These are phyloP conservation scores for Aspergillus persii DNA, from an alignment of 2,329 filamentous ascomycete genomes.

Conservation along the genomic window DNA sequence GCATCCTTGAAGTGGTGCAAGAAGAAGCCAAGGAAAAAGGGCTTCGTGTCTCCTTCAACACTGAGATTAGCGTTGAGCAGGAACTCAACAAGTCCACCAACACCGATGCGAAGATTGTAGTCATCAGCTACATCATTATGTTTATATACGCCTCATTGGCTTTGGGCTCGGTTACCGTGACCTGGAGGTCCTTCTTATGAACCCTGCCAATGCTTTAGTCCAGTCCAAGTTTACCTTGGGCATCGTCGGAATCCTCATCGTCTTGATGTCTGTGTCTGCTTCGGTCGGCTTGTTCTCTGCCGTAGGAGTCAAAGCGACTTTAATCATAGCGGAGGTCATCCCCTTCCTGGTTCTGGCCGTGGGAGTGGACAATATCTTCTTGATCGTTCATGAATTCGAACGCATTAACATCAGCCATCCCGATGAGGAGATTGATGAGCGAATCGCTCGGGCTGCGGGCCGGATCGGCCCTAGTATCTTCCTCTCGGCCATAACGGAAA, in stretches of 20 bases:
- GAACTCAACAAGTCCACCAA: constrained; percentile 98
- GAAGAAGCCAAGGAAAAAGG: constrained; percentile 74
- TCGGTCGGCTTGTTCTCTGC: constrained; percentile 95
- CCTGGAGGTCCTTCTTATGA: constrained; percentile 73
- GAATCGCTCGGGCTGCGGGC: constrained; percentile 83
- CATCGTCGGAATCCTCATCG: constrained; percentile 91
- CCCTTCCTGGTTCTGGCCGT: constrained; percentile 95
- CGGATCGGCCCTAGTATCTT: constrained; percentile 96
- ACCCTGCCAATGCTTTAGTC: constrained; percentile 80
- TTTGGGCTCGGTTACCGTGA: constrained; percentile 81
- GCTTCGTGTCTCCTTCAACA: constrained; percentile 86
- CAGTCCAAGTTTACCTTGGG: constrained; percentile 96
- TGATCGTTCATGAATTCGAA: constrained; percentile 98
- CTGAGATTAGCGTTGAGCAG: constrained; percentile 90
- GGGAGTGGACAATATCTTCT: constrained; percentile 97
- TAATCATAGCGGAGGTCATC: constrained; percentile 98
- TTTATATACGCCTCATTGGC: constrained; percentile 95
- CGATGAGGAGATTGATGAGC: constrained; percentile 80
- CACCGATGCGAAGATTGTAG: constrained; percentile 93
- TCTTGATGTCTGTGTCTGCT: constrained; percentile 94
- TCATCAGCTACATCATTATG: constrained; percentile 98
- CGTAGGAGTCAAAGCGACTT: constrained; percentile 84
- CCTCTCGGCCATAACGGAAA: constrained; percentile 92
- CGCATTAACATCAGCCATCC: constrained; percentile 89
- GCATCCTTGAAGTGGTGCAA: constrained; percentile 73